Conservation (phyloP, 192 early-diverging fungal genomes). For the Jimgerdemannia flammicorona region DNA sequence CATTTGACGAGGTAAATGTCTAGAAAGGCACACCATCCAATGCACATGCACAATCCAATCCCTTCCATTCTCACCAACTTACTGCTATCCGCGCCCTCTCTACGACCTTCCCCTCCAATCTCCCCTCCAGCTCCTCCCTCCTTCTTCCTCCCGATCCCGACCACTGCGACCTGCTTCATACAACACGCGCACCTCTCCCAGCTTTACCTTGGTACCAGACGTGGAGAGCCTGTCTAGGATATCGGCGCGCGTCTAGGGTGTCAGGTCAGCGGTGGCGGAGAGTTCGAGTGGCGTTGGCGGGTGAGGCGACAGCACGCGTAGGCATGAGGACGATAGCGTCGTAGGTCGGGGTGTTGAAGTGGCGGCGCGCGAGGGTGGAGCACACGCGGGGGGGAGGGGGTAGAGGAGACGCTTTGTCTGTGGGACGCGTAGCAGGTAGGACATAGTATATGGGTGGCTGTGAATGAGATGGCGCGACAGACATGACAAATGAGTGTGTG, state of each 20-base stretch:
- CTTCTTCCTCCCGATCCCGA: constrained; percentile 58
- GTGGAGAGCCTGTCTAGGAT: constrained; percentile 35
- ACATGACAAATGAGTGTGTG: no score
- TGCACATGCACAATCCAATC: no score
- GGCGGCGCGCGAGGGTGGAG: background rate
- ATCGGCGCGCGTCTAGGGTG: constrained; percentile 22
- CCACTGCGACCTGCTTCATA: constrained; percentile 65
- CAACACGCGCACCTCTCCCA: constrained; percentile 49
- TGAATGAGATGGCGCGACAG: no score
- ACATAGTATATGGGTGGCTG: no score
- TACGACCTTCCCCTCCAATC: constrained; percentile 22
- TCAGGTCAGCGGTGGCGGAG: constrained; percentile 21
- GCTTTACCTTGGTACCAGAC: constrained; percentile 41
- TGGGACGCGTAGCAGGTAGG: no score
- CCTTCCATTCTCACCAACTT: no score
- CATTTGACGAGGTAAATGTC: no score
- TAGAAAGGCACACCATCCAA: no score
- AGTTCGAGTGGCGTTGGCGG: constrained; percentile 1
- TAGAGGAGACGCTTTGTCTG: no score
- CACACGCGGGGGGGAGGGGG: no score
- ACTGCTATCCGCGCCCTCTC: constrained; percentile 64
- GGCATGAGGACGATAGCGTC: constrained; percentile 30
- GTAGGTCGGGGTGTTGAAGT: constrained; percentile 22
- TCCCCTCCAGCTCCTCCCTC: constrained; percentile 13
- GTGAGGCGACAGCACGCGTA: constrained; percentile 14